Conservation (phyloP, 140 eudicot species). For the Artemisia princeps region DNA sequence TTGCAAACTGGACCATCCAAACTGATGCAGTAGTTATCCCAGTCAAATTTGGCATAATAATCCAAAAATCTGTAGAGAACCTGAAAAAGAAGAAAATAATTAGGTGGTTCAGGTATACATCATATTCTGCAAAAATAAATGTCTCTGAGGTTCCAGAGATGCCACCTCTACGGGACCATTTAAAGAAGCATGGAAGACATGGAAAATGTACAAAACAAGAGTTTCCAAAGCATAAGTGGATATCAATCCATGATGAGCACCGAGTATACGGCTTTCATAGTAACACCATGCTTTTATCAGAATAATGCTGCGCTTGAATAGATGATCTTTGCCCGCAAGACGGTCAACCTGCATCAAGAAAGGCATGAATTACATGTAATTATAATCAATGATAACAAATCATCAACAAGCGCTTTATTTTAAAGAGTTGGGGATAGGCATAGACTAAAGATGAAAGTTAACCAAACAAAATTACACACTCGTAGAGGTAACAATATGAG, state of each 20-base stretch:
- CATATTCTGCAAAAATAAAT: background rate
- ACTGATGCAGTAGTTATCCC: conserved; percentile 55
- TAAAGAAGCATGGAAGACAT: conserved; percentile 45
- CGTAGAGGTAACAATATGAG: background rate
- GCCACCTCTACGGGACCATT: conserved; percentile 51
- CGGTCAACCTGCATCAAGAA: conserved; percentile 53
- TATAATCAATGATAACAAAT: background rate
- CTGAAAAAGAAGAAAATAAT: conserved; percentile 23
- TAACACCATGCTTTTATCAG: conserved; percentile 71
- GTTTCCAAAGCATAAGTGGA: conserved; percentile 75
- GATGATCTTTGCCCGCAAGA: conserved; percentile 54
- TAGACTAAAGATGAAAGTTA: background rate
- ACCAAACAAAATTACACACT: background rate
- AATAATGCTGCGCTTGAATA: conserved; percentile 60
- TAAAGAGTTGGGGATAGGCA: background rate
- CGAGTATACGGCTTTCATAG: conserved; percentile 67
- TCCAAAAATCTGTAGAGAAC: conserved; percentile 63
- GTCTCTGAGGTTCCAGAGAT: background rate
- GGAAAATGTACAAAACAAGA: conserved; percentile 53
- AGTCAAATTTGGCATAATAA: conserved; percentile 59
- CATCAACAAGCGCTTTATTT: background rate
- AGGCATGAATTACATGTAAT: background rate
- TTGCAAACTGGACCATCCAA: conserved; percentile 54
- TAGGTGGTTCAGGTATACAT: background rate
- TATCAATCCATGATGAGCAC: conserved; percentile 63